These are phyloP conservation scores for Aphanomyces invadans DNA, from an alignment of 352 stramenopile species.

Conservation along the genomic window DNA sequence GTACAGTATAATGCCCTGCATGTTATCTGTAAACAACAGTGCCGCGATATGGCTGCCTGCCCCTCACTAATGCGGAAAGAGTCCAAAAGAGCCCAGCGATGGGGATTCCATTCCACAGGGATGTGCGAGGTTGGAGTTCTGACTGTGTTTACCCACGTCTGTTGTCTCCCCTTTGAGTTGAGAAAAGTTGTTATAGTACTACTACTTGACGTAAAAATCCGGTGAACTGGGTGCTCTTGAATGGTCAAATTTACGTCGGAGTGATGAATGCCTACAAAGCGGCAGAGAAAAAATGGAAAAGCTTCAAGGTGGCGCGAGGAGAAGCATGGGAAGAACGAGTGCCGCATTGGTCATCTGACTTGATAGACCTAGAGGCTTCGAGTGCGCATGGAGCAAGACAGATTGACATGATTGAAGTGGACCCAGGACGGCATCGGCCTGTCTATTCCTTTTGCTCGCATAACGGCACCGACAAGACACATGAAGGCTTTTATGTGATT, in stretches of 20 bases:
- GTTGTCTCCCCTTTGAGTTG: too few relatives aligned
- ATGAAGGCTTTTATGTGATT: conserved; percentile 63
- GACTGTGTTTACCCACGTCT: too few relatives aligned
- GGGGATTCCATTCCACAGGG: too few relatives aligned
- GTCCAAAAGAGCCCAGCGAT: too few relatives aligned
- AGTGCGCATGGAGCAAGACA: conserved; percentile 28
- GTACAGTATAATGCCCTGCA: too few relatives aligned
- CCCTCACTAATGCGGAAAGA: too few relatives aligned
- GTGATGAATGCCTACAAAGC: conserved; percentile 45
- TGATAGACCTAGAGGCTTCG: conserved; percentile 41
- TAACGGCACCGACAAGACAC: conserved; percentile 30
- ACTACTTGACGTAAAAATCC: too few relatives aligned
- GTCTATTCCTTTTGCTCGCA: conserved; percentile 40
- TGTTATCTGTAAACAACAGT: too few relatives aligned
- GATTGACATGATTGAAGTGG: conserved; percentile 33
- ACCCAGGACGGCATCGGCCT: conserved; percentile 27
- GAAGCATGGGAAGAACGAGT: conserved; percentile 21
- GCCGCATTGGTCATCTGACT: conserved; percentile 27
- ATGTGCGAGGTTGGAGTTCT: too few relatives aligned
- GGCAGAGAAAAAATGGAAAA: conserved; percentile 72
- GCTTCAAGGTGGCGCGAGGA: conserved; percentile 15
- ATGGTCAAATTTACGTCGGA: background rate
- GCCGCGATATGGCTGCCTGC: too few relatives aligned
- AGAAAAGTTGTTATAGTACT: too few relatives aligned
- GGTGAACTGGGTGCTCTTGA: too few relatives aligned